A percentile compares a stretch with the other conserved stretches of the same genome.
These are phyloP conservation scores for Lentinula guzmanii DNA, from an alignment of 768 basidiomycete species.

Conservation along the genomic window DNA sequence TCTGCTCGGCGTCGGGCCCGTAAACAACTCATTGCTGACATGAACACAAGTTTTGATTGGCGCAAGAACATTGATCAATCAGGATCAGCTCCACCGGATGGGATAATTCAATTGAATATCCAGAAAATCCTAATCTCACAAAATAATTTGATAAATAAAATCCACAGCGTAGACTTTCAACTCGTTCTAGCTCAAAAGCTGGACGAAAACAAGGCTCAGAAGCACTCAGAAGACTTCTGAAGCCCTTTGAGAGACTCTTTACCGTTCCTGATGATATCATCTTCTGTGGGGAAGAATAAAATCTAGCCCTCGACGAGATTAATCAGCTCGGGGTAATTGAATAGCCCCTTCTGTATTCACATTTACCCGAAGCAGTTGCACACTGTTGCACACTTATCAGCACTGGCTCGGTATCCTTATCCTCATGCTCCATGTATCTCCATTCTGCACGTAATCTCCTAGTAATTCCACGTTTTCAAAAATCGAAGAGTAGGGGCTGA, in stretches of 20 bases:
- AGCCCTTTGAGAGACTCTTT: neutral
- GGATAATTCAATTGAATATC: neutral
- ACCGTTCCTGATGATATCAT: neutral
- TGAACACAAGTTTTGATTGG: neutral
- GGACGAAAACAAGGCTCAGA: too few relatives aligned
- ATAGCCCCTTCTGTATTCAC: neutral
- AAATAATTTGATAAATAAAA: too few relatives aligned
- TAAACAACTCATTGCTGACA: neutral
- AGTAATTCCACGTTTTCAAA: too few relatives aligned
- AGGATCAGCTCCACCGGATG: neutral
- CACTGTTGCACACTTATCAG: too few relatives aligned
- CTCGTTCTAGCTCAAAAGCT: too few relatives aligned
- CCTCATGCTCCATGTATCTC: too few relatives aligned
- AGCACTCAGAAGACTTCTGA: too few relatives aligned
- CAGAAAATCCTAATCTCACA: neutral
- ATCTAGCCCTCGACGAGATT: neutral
- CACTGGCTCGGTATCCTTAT: neutral
- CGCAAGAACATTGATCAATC: slow-evolving; percentile 1
- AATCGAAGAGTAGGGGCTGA: too few relatives aligned
- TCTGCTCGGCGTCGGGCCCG: neutral
- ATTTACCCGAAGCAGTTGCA: neutral
- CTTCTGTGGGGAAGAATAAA: neutral
- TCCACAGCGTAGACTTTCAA: too few relatives aligned
- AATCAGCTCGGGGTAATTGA: neutral
- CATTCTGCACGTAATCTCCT: too few relatives aligned